Percentiles rank a stretch among this genome's conserved stretches.
These are phyloP conservation scores for Dacryopinax spathularia DNA, from an alignment of 768 basidiomycete genomes.

Conservation along the genomic window DNA sequence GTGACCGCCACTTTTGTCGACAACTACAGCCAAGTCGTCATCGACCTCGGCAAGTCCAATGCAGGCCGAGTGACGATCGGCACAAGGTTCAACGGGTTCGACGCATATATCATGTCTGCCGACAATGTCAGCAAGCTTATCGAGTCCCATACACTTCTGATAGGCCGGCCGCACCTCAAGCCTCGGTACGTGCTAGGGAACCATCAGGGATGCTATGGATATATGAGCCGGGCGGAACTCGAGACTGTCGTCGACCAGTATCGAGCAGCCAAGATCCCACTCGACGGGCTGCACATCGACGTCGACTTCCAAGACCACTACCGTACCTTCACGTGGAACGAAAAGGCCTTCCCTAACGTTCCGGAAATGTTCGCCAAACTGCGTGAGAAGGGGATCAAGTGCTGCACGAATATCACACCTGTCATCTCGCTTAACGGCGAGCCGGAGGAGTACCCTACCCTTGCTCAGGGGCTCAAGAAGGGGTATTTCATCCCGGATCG, in stretches of 20 bases:
- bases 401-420: not conserved
- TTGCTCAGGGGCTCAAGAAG: not conserved
- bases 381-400: slow-evolving; percentile 1
- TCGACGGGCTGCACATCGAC: not conserved
- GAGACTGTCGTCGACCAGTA: not conserved
- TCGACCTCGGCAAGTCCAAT: slow-evolving; percentile 1
- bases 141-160: not conserved
- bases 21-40: not conserved
- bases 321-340: slow-evolving; percentile 2
- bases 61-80: not conserved
- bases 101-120: not conserved
- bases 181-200: not conserved
- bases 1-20: not conserved
- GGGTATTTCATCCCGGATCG: not conserved
- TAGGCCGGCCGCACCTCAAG: not conserved
- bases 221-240: not conserved
- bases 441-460: not conserved
- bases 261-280: not conserved
- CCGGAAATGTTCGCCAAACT: not conserved
- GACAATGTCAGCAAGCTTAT: not conserved
- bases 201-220: not conserved
- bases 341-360: not conserved
- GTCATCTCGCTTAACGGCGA: not conserved
- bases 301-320: slow-evolving; percentile 2
- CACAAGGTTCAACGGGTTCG: not conserved